phyloP scores from a whole-genome alignment of 192 early-diverging fungal genomes.

The Coemansia biformis region DNA sequence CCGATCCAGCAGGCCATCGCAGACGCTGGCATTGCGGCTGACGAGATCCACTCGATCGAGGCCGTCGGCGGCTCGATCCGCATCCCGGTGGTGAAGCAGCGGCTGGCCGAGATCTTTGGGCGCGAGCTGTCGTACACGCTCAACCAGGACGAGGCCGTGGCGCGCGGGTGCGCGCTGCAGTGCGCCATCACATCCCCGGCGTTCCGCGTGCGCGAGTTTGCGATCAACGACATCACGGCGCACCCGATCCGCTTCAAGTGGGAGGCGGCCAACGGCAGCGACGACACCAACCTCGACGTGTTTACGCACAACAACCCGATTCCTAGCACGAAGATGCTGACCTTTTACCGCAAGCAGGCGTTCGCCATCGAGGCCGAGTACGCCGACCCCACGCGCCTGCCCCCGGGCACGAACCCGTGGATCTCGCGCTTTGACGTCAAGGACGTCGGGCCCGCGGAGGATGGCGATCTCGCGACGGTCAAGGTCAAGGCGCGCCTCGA shows the following conservation, averaged over 20 bases:
- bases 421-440: conserved; percentile 84
- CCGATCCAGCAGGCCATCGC: conserved; percentile 75
- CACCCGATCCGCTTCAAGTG: conserved; percentile 90
- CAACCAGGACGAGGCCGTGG: conserved; percentile 97
- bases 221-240: conserved; percentile 80
- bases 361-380: conserved; percentile 83
- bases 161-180: conserved; percentile 92
- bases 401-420: conserved; percentile 69
- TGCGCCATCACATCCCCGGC: conserved; percentile 96
- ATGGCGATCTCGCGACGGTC: conserved; percentile 68
- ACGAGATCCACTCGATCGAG: conserved; percentile 92
- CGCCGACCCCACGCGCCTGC: conserved; percentile 61
- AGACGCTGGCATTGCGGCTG: conserved; percentile 64
- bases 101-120: conserved; percentile 81
- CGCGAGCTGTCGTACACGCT: conserved; percentile 86
- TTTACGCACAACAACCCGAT: conserved; percentile 82
- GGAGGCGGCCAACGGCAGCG: conserved; percentile 57
- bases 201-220: conserved; percentile 97
- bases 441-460: conserved; percentile 63
- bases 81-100: conserved; percentile 89
- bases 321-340: conserved; percentile 86
- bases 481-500: conserved; percentile 91
- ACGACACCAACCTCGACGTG: conserved; percentile 79
- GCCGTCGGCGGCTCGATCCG: conserved; percentile 91
- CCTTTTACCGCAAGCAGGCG: conserved; percentile 81